phyloP scores from a whole-genome alignment of 352 stramenopile genomes.

The Phytophthora chlamydospora region DNA sequence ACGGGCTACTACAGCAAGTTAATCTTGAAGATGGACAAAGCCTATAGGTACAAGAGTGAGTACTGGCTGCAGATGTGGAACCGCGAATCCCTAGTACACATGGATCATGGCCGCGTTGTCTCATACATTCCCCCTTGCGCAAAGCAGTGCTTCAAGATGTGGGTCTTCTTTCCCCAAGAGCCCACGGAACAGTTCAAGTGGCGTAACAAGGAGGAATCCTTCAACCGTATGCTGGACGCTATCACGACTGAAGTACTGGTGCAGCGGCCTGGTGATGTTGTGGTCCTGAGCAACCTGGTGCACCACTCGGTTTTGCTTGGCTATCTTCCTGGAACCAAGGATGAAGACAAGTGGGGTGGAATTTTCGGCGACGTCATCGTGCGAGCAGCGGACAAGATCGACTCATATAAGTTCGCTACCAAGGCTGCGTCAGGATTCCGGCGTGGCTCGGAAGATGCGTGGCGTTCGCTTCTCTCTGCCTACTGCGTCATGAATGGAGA shows the following conservation, averaged over 20 bases:
- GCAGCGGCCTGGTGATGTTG: constrained; percentile 4
- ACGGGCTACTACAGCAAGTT: constrained; percentile 4
- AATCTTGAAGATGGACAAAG: neutral
- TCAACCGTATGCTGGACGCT: constrained; percentile 2
- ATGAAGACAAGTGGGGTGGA: no score
- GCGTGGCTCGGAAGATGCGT: no score
- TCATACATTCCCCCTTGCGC: constrained; percentile 1
- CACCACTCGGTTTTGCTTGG: no score
- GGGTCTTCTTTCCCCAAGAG: neutral
- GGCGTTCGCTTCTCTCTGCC: neutral
- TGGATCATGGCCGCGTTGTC: constrained; percentile 1
- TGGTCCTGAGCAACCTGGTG: constrained; percentile 3
- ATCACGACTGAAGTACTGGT: neutral
- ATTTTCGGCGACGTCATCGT: no score
- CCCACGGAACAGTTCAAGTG: neutral
- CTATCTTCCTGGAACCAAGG: no score
- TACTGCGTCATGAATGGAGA: neutral
- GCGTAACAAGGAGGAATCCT: neutral
- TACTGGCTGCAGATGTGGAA: neutral
- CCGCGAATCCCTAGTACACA: neutral
- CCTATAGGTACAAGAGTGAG: neutral
- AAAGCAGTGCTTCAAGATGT: neutral
- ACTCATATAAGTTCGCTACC: neutral
- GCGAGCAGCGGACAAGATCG: neutral
- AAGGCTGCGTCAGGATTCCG: neutral